These are phyloP conservation scores for Neltuma alba DNA, from an alignment of 306 rosid genomes.

Conservation along the genomic window DNA sequence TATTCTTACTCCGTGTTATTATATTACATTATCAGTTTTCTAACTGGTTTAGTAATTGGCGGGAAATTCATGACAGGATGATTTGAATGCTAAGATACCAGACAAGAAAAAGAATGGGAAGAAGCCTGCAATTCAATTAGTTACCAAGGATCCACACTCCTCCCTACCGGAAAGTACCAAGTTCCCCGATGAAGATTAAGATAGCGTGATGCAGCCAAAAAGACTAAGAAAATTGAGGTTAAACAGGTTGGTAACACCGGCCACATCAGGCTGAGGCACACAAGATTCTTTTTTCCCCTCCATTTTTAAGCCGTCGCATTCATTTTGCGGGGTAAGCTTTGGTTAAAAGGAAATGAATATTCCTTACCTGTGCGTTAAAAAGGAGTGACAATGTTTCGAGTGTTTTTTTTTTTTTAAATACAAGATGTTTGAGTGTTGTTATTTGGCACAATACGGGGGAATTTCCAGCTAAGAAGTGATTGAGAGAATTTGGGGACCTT, in stretches of 20 bases:
- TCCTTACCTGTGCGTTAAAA: background rate
- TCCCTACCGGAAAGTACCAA: constrained; percentile 42
- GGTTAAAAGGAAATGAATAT: background rate
- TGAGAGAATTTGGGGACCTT: background rate
- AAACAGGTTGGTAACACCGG: constrained; percentile 20
- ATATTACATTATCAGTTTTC: background rate
- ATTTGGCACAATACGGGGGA: background rate
- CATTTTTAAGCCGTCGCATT: background rate
- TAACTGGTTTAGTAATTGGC: constrained; percentile 33
- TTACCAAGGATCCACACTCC: constrained; percentile 47
- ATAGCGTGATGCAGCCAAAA: constrained; percentile 10
- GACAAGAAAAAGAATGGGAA: constrained; percentile 48
- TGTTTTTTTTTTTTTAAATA: no score
- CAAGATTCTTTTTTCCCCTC: background rate
- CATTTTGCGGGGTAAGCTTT: background rate
- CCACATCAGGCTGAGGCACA: background rate
- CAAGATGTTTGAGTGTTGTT: background rate
- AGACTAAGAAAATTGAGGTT: constrained; percentile 18
- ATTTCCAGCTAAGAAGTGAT: background rate
- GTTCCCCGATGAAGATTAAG: constrained; percentile 28
- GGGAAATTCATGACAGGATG: constrained; percentile 45
- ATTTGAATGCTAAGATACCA: constrained; percentile 43
- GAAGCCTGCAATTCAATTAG: constrained; percentile 54
- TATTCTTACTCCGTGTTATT: background rate
- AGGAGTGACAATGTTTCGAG: background rate